phyloP scores from a whole-genome alignment of 768 basidiomycete genomes.

The Agaricus blazei region DNA sequence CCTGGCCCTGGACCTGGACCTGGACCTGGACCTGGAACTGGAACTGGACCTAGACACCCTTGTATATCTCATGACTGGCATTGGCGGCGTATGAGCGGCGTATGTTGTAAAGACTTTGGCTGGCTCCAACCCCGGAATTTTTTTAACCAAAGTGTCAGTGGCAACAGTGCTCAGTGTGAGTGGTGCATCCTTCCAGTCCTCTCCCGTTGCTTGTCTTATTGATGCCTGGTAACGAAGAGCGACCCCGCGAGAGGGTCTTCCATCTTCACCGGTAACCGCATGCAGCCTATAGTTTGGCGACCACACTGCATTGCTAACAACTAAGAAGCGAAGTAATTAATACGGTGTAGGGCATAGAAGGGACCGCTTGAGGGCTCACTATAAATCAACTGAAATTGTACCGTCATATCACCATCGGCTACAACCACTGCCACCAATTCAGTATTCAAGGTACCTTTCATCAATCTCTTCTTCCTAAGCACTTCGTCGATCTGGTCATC shows the following conservation, averaged over 20 bases:
- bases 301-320: slow-evolving; percentile 49
- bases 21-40: neutral
- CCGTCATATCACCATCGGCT: slow-evolving; percentile 26
- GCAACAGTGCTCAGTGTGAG: slow-evolving; percentile 50
- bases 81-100: too few species aligned
- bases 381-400: slow-evolving; percentile 49
- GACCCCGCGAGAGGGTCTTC: slow-evolving; percentile 38
- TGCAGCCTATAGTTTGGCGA: slow-evolving; percentile 56
- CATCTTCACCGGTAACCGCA: slow-evolving; percentile 36
- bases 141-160: slow-evolving; percentile 1
- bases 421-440: slow-evolving; percentile 39
- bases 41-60: neutral
- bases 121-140: neutral
- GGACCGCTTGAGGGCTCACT: slow-evolving; percentile 26
- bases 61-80: too few species aligned
- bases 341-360: neutral
- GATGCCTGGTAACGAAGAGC: slow-evolving; percentile 51
- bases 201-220: slow-evolving; percentile 51
- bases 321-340: slow-evolving; percentile 21
- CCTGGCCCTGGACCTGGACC: neutral
- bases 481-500: slow-evolving; percentile 34
- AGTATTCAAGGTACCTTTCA: slow-evolving; percentile 28
- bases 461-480: slow-evolving; percentile 23
- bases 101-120: neutral
- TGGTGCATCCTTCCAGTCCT: slow-evolving; percentile 51